Percentiles rank a stretch among this genome's conserved stretches.
phyloP scores from a whole-genome alignment of 176 grass and related monocot species.

The Hyparrhenia diplandra region DNA sequence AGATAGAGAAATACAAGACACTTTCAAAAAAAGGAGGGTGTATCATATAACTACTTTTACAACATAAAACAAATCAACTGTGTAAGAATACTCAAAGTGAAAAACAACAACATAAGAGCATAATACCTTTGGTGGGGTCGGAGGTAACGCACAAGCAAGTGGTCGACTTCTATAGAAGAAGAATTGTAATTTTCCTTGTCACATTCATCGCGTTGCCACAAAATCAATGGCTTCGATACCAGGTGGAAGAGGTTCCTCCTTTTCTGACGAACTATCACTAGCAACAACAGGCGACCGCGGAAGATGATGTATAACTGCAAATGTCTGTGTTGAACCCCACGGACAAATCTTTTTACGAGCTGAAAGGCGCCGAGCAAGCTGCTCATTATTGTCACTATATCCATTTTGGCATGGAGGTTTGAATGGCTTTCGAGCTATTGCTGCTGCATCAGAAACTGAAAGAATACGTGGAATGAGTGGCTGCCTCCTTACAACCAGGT shows the following conservation, averaged over 20 bases:
- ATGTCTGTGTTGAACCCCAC: conserved; percentile 61
- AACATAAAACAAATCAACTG: conserved; percentile 6
- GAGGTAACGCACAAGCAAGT: conserved; percentile 78
- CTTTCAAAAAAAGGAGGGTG: background rate
- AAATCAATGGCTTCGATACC: conserved; percentile 86
- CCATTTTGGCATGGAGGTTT: conserved; percentile 73
- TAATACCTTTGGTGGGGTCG: conserved; percentile 88
- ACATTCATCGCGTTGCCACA: conserved; percentile 65
- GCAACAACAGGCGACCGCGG: conserved; percentile 23
- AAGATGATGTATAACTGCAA: conserved; percentile 51
- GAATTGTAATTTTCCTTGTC: conserved; percentile 60
- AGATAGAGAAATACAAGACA: background rate
- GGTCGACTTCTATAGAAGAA: conserved; percentile 65
- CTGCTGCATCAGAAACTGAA: conserved; percentile 82
- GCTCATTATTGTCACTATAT: conserved; percentile 65
- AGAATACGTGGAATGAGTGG: conserved; percentile 91
- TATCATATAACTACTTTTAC: conserved; percentile 2
- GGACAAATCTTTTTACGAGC: conserved; percentile 87
- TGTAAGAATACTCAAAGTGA: background rate
- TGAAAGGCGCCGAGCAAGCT: conserved; percentile 72
- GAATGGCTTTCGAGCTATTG: conserved; percentile 82
- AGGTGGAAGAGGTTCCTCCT: conserved; percentile 70
- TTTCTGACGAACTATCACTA: conserved; percentile 47
- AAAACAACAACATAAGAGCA: conserved; percentile 21
- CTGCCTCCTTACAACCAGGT: conserved; percentile 74